Conservation (phyloP, 2,329 filamentous ascomycete species). For the Colletotrichum chlorophyti region DNA sequence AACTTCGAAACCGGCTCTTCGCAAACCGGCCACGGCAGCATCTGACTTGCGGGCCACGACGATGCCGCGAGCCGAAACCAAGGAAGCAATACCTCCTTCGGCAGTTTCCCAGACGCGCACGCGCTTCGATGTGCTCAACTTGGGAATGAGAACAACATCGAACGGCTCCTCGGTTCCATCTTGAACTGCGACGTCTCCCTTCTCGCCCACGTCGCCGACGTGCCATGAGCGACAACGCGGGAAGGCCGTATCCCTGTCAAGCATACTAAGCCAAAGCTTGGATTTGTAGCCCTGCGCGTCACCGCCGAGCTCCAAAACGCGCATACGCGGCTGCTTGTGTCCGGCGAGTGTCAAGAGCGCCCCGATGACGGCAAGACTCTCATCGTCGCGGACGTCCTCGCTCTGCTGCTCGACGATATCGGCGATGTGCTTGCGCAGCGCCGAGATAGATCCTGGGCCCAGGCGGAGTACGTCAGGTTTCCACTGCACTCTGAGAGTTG, state of each 20-base stretch:
- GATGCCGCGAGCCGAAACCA: too few relatives aligned
- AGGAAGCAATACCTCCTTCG: too few relatives aligned
- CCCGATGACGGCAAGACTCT: not conserved
- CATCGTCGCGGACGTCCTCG: not conserved
- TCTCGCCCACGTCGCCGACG: not conserved
- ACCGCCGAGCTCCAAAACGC: not conserved
- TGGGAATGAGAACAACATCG: not conserved
- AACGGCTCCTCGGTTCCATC: not conserved
- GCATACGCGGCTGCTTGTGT: not conserved
- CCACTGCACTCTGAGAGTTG: not conserved
- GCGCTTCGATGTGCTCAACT: too few relatives aligned
- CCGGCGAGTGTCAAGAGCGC: not conserved
- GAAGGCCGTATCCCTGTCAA: not conserved
- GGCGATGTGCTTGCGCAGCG: not conserved
- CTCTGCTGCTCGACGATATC: not conserved
- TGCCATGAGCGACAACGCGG: not conserved
- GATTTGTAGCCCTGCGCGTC: not conserved
- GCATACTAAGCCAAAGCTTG: not conserved
- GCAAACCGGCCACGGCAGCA: too few relatives aligned
- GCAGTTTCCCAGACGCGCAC: too few relatives aligned
- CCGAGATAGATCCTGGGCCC: not conserved
- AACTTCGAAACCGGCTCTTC: too few relatives aligned
- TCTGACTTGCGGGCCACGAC: too few relatives aligned
- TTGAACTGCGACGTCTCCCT: not conserved
- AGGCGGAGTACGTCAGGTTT: not conserved